Percentiles rank a stretch among this genome's conserved stretches.
These are phyloP conservation scores for Inga laurina DNA, from an alignment of 306 rosid genomes.

Conservation along the genomic window DNA sequence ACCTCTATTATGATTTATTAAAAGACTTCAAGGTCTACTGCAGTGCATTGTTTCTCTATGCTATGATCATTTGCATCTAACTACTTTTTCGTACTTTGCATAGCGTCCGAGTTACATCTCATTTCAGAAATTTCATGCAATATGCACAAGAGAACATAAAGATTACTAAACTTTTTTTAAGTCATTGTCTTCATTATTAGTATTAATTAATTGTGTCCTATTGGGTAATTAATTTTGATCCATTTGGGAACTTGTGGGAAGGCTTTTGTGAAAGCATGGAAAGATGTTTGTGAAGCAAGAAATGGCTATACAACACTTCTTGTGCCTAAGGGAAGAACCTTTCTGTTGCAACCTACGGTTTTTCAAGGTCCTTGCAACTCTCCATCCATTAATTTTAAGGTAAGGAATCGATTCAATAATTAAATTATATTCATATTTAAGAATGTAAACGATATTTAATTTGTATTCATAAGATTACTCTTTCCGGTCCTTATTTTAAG, in stretches of 20 bases:
- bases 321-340: conserved; percentile 41
- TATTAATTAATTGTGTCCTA: background rate
- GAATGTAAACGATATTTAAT: too few species aligned
- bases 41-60: too few species aligned
- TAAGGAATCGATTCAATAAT: background rate
- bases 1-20: too few species aligned
- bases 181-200: background rate
- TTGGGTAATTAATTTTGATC: background rate
- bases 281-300: conserved; percentile 31
- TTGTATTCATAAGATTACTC: too few species aligned
- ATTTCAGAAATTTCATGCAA: background rate
- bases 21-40: too few species aligned
- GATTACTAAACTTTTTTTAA: background rate
- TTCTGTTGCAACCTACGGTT: conserved; percentile 41
- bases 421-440: background rate
- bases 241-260: background rate
- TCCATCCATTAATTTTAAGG: conserved; percentile 37
- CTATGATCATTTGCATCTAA: background rate
- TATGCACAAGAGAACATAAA: background rate
- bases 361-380: conserved; percentile 63
- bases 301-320: conserved; percentile 30
- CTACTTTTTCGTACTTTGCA: background rate
- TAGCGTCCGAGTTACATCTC: background rate
- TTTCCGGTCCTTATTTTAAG: too few species aligned
- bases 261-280: conserved; percentile 66